These are phyloP conservation scores for Sisymbrium irio DNA, from an alignment of 345 rosid genomes.

Conservation along the genomic window DNA sequence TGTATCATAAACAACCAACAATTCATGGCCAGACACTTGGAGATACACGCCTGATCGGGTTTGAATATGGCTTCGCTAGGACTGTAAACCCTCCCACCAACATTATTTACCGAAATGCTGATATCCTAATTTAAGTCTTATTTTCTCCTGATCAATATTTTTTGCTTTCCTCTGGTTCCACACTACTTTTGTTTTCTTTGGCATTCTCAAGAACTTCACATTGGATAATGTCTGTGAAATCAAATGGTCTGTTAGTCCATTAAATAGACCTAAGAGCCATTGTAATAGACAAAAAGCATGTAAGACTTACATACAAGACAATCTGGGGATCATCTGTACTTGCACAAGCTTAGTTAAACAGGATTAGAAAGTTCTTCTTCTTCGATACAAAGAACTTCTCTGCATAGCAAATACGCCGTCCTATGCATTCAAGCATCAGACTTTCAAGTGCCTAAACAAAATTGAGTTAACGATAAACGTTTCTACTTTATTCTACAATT, in stretches of 20 bases:
- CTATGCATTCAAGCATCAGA: constrained; percentile 2
- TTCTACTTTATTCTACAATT: constrained; percentile 1
- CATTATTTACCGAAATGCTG: too few relatives aligned
- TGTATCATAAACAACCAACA: background rate
- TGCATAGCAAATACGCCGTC: background rate
- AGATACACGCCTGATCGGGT: constrained; percentile 35
- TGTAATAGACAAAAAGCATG: background rate
- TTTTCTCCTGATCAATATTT: background rate
- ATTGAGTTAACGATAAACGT: background rate
- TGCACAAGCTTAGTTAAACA: background rate
- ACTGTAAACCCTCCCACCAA: constrained; percentile 41
- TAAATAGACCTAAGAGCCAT: background rate
- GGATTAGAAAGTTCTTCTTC: background rate
- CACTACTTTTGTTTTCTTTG: background rate
- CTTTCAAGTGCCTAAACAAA: constrained; percentile 8
- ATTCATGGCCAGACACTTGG: constrained; percentile 38
- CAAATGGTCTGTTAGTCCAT: background rate
- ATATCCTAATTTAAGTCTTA: background rate
- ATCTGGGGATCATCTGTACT: background rate
- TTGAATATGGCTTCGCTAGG: constrained; percentile 45
- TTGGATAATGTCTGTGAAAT: background rate
- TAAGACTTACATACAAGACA: constrained; percentile 8
- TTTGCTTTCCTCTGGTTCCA: too few relatives aligned
- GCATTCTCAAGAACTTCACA: background rate
- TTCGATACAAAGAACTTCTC: background rate